A percentile compares a stretch with the other conserved stretches of the same genome.
Evolutionary conservation across 208 protist genomes (phyloP).

Genomic region (Trypanosoma caninum): DNA sequence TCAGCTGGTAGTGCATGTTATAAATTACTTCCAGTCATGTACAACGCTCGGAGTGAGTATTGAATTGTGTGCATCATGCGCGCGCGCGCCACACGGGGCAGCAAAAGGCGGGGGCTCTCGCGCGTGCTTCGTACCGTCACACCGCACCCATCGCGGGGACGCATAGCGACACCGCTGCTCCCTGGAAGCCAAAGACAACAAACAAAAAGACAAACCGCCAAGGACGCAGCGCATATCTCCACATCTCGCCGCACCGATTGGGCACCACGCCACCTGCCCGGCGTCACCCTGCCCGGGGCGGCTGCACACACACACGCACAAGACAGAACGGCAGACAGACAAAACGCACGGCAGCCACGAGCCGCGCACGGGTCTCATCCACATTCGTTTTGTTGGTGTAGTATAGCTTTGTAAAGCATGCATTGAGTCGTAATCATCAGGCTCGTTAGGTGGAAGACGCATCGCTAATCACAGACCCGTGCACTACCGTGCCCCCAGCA

Average conservation of each 20-base stretch:
- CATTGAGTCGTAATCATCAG: slow-evolving; percentile 21
- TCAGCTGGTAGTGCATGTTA: slow-evolving; percentile 38
- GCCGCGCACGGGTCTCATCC: slow-evolving; percentile 4
- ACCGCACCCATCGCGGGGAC: slow-evolving; percentile 19
- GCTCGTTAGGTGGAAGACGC: slow-evolving; percentile 23
- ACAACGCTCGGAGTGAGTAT: slow-evolving; percentile 25
- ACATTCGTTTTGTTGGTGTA: slow-evolving; percentile 9
- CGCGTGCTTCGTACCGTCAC: slow-evolving; percentile 31
- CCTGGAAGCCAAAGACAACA: background rate
- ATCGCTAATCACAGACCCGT: slow-evolving; percentile 10
- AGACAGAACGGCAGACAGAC: background rate
- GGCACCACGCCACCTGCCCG: background rate
- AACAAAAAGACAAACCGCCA: slow-evolving; percentile 5
- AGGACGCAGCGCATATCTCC: background rate
- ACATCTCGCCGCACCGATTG: slow-evolving; percentile 7
- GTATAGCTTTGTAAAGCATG: slow-evolving; percentile 11
- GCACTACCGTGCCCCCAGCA: background rate
- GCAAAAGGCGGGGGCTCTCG: slow-evolving; percentile 1
- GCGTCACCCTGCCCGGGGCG: slow-evolving; percentile 7
- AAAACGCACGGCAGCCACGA: background rate
- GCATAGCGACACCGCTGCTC: slow-evolving; percentile 33
- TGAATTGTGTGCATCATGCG: slow-evolving; percentile 25
- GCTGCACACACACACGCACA: background rate
- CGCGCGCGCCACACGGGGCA: background rate
- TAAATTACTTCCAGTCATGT: slow-evolving; percentile 17